A percentile compares a stretch with the other conserved stretches of the same genome.
phyloP scores from a whole-genome alignment of 2,329 filamentous ascomycete species.

The Colletotrichum sp. region DNA sequence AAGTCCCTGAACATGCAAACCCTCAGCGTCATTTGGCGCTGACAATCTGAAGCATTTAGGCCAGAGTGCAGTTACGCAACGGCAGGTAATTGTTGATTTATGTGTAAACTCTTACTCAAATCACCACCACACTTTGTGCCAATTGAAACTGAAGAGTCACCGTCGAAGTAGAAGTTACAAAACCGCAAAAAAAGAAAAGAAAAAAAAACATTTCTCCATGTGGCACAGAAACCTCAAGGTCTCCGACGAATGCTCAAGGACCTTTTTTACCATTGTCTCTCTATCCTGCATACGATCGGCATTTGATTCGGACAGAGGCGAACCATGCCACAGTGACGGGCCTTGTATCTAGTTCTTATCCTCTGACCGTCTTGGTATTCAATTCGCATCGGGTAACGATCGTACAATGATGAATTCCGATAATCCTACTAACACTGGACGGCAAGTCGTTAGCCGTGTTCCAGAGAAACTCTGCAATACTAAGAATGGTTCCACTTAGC shows the following conservation, averaged over 20 bases:
- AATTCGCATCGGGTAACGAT: neutral
- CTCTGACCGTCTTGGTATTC: neutral
- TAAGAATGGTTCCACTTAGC: neutral
- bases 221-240: neutral
- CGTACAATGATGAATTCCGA: neutral
- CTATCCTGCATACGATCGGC: neutral
- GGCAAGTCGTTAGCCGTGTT: neutral
- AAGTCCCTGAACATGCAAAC: neutral
- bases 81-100: neutral
- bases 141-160: neutral
- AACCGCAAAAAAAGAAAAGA: neutral
- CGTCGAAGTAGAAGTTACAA: rapidly evolving
- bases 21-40: rapidly evolving
- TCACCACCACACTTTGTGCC: neutral
- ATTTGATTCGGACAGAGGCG: neutral
- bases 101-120: neutral
- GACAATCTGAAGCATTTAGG: neutral
- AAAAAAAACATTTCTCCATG: rapidly evolving
- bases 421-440: neutral
- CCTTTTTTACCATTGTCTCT: rapidly evolving
- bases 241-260: neutral
- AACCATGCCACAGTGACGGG: neutral
- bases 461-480: neutral
- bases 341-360: neutral
- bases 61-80: neutral